Conservation (phyloP, 2,329 filamentous ascomycete genomes). For the Pestalotiopsis sp. region DNA sequence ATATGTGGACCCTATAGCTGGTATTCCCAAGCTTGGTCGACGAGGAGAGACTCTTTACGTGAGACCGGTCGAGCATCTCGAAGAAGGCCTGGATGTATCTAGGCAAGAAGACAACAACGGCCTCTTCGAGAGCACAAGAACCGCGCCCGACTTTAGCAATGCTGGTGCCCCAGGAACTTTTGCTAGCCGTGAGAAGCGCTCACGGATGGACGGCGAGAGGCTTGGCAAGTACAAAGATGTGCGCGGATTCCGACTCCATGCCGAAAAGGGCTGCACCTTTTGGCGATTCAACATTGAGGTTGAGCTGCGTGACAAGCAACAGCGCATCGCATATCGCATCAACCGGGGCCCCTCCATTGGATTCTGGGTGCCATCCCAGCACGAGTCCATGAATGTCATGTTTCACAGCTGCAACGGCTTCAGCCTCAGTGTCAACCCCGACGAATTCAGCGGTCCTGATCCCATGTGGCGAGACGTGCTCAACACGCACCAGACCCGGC, state of each 20-base stretch:
- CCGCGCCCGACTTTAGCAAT: slow-evolving; percentile 51
- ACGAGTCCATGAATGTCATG: slow-evolving; percentile 96
- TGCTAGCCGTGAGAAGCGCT: slow-evolving; percentile 53
- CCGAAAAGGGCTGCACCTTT: slow-evolving; percentile 87
- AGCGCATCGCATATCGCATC: slow-evolving; percentile 92
- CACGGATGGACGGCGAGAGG: slow-evolving; percentile 75
- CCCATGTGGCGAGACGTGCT: slow-evolving; percentile 96
- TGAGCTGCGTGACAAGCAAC: slow-evolving; percentile 76
- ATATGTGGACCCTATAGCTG: slow-evolving; percentile 87
- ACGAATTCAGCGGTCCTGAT: slow-evolving; percentile 87
- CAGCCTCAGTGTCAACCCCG: slow-evolving; percentile 74
- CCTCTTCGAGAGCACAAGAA: slow-evolving; percentile 73
- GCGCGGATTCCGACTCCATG: slow-evolving; percentile 78
- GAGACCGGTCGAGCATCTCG: slow-evolving; percentile 83
- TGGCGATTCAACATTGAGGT: slow-evolving; percentile 97
- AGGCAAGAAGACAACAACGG: slow-evolving; percentile 78
- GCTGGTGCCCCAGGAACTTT: slow-evolving; percentile 56
- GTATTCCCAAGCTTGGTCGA: slow-evolving; percentile 82
- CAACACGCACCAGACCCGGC: slow-evolving; percentile 85
- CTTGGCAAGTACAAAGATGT: slow-evolving; percentile 82
- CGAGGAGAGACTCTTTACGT: slow-evolving; percentile 87
- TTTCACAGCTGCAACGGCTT: slow-evolving; percentile 99
- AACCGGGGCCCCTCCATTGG: slow-evolving; percentile 86
- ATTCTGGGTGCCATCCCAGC: slow-evolving; percentile 90
- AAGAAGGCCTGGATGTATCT: slow-evolving; percentile 78